Percentiles rank a stretch among this genome's conserved stretches.
Conservation (phyloP, 2,329 filamentous ascomycete species). For the Septoria linicola region DNA sequence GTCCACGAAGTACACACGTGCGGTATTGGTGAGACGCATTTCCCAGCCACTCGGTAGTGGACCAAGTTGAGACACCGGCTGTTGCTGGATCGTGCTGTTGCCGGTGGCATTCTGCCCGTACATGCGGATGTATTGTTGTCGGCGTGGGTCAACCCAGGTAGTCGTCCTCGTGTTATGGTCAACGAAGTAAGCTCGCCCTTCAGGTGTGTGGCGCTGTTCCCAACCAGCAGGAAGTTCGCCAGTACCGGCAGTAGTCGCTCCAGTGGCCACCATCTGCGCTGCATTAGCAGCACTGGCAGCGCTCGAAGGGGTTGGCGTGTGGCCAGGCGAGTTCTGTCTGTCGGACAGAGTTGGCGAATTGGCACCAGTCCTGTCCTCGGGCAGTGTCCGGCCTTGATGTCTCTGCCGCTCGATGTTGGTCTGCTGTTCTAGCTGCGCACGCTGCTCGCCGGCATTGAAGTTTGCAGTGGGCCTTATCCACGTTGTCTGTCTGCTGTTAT, state of each 20-base stretch:
- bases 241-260: conserved; percentile 88
- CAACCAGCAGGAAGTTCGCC: conserved; percentile 93
- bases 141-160: conserved; percentile 95
- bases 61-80: conserved; percentile 93
- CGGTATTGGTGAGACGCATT: conserved; percentile 98
- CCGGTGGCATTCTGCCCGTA: conserved; percentile 80
- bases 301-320: conserved; percentile 34
- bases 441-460: conserved; percentile 72
- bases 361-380: conserved; percentile 90
- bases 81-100: conserved; percentile 88
- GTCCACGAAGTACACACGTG: conserved; percentile 96
- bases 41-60: conserved; percentile 97
- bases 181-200: conserved; percentile 93
- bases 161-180: conserved; percentile 98
- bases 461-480: conserved; percentile 87
- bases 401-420: conserved; percentile 89
- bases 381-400: conserved; percentile 92
- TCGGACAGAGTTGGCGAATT: conserved; percentile 76
- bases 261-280: conserved; percentile 89
- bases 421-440: conserved; percentile 80
- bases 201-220: conserved; percentile 94
- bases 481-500: conserved; percentile 93
- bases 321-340: conserved; percentile 37
- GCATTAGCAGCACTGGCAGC: conserved; percentile 51
- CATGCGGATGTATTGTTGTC: conserved; percentile 98